Conservation (phyloP, 805 yeast genomes). For the Lipomyces starkeyi region DNA sequence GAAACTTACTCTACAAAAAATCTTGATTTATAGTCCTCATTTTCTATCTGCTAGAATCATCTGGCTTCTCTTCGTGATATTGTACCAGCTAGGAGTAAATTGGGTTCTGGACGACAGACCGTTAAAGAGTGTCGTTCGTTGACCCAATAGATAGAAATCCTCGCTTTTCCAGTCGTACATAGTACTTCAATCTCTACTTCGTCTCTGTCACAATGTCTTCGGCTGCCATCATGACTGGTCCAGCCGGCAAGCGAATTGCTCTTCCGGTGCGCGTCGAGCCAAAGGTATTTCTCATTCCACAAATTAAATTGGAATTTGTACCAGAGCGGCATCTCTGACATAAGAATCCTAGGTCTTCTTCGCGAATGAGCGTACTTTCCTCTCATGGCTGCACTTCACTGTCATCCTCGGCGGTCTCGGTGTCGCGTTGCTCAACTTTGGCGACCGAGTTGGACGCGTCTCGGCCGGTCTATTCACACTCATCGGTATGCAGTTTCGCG, state of each 20-base stretch:
- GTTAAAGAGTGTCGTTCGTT: not conserved
- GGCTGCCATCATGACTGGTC: constrained; percentile 72
- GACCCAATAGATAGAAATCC: not conserved
- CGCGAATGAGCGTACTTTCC: constrained; percentile 97
- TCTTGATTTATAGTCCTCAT: not conserved
- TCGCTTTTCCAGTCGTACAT: not conserved
- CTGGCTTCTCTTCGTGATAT: not conserved
- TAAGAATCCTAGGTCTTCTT: constrained; percentile 70
- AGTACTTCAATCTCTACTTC: not conserved
- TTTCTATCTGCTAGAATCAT: not conserved
- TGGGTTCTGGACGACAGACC: not conserved
- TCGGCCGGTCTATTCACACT: constrained; percentile 93
- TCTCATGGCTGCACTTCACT: constrained; percentile 99
- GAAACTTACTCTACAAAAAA: too few species aligned
- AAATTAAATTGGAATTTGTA: not conserved
- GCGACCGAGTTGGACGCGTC: constrained; percentile 90
- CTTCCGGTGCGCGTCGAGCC: constrained; percentile 98
- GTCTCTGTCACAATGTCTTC: constrained; percentile 58
- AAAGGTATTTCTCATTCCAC: constrained; percentile 50
- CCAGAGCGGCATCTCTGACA: not conserved
- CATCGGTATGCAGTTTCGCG: constrained; percentile 49
- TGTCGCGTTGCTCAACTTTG: constrained; percentile 93
- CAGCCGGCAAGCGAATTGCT: constrained; percentile 92
- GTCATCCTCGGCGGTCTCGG: constrained; percentile 96
- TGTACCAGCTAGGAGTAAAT: not conserved